These are phyloP conservation scores for Zygnema circumcarinatum DNA, from an alignment of 139 green algal species.

Conservation along the genomic window DNA sequence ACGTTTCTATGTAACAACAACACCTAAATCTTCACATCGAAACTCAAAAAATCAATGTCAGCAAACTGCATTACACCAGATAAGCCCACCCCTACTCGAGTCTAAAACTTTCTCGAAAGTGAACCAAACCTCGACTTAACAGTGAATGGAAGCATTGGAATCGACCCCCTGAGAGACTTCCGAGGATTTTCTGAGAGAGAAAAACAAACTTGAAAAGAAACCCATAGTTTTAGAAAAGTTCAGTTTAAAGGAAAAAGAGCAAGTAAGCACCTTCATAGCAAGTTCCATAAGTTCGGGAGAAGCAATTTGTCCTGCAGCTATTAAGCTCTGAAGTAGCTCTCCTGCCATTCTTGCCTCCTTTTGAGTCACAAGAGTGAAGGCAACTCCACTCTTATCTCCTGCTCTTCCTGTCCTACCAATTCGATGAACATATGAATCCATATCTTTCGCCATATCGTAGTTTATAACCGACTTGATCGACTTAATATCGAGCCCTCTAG, in stretches of 20 bases:
- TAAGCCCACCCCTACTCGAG: neutral
- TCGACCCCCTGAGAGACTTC: neutral
- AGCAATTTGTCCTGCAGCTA: slow-evolving; percentile 78
- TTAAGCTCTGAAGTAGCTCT: slow-evolving; percentile 76
- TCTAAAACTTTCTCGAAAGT: neutral
- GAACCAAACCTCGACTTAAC: neutral
- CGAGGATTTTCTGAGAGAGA: neutral
- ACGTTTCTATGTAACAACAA: neutral
- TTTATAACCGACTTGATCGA: slow-evolving; percentile 89
- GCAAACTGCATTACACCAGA: neutral
- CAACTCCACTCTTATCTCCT: slow-evolving; percentile 89
- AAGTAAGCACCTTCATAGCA: slow-evolving; percentile 47
- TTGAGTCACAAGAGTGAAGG: slow-evolving; percentile 81
- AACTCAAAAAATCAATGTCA: neutral
- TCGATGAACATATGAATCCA: slow-evolving; percentile 90
- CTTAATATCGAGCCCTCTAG: slow-evolving; percentile 82
- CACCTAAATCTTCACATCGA: neutral
- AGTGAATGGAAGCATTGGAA: neutral
- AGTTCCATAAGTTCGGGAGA: slow-evolving; percentile 59
- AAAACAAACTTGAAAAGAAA: neutral
- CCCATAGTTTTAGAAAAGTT: neutral
- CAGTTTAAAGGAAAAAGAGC: neutral
- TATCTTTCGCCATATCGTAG: slow-evolving; percentile 79
- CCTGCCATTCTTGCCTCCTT: slow-evolving; percentile 72
- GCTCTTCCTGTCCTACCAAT: slow-evolving; percentile 92